phyloP scores from a whole-genome alignment of 2,329 filamentous ascomycete species.

The Colletotrichum kahawae region DNA sequence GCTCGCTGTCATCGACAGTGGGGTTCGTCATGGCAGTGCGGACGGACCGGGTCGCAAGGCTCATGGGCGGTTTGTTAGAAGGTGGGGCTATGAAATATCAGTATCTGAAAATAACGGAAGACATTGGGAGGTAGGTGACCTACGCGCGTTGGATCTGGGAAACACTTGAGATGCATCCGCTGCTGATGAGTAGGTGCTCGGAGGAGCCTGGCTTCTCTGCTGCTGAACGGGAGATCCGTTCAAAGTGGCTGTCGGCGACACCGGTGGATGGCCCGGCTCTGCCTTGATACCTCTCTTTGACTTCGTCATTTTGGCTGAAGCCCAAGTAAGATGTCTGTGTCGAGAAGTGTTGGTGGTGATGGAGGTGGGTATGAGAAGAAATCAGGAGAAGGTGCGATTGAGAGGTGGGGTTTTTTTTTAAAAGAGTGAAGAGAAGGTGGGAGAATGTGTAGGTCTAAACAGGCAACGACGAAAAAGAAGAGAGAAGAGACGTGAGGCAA shows the following conservation, averaged over 20 bases:
- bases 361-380: background rate
- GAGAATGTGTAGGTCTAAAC: background rate
- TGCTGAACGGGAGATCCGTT: background rate
- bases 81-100: conserved; percentile 35
- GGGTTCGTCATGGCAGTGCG: conserved; percentile 11
- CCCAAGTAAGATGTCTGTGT: background rate
- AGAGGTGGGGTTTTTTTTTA: background rate
- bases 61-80: conserved; percentile 31
- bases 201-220: background rate
- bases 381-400: background rate
- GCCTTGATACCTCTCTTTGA: conserved; percentile 12
- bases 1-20: conserved; percentile 34
- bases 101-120: background rate
- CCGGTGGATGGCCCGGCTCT: background rate
- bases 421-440: background rate
- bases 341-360: background rate
- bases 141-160: conserved; percentile 43
- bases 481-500: background rate
- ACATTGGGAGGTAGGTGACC: conserved; percentile 23
- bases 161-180: conserved; percentile 12
- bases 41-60: background rate
- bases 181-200: background rate
- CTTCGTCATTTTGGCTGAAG: conserved; percentile 1
- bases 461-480: background rate
- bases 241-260: background rate